phyloP scores from a whole-genome alignment of 208 protist genomes.

The Pavlovales sp. region DNA sequence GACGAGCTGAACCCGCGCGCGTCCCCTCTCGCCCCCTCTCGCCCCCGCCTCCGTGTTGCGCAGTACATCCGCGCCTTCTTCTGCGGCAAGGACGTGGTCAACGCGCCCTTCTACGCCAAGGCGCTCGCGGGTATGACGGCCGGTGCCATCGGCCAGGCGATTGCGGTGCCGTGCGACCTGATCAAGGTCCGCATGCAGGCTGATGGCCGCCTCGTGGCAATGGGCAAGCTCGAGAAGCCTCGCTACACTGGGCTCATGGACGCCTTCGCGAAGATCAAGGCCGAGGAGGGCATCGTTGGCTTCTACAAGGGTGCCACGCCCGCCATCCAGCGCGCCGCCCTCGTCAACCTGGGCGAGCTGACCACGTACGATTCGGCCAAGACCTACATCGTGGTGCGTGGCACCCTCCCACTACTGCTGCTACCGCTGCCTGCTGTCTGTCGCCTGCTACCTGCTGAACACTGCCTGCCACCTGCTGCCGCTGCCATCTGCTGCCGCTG shows the following conservation, averaged over 20 bases:
- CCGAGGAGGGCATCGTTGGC: slow-evolving; percentile 11
- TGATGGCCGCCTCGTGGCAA: slow-evolving; percentile 32
- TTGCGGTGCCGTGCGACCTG: slow-evolving; percentile 38
- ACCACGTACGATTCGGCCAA: neutral
- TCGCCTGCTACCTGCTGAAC: too few relatives aligned
- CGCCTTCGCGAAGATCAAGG: slow-evolving; percentile 33
- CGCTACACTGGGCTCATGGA: slow-evolving; percentile 40
- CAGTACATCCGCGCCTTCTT: slow-evolving; percentile 39
- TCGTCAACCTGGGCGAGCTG: slow-evolving; percentile 28
- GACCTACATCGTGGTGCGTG: neutral
- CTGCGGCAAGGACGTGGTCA: slow-evolving; percentile 22
- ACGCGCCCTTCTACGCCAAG: slow-evolving; percentile 32
- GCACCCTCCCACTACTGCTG: too few relatives aligned
- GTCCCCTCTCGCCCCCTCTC: too few relatives aligned
- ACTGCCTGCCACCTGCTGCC: too few relatives aligned
- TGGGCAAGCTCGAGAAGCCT: slow-evolving; percentile 35
- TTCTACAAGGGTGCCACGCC: slow-evolving; percentile 31
- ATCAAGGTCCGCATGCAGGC: slow-evolving; percentile 45
- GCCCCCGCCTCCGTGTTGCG: neutral
- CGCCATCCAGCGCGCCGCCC: slow-evolving; percentile 36
- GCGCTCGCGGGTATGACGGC: slow-evolving; percentile 28
- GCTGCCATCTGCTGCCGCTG: too few relatives aligned
- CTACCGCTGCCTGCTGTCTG: too few relatives aligned
- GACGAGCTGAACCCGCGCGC: too few relatives aligned
- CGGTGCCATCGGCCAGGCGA: slow-evolving; percentile 29